Evolutionary conservation across 345 rosid species (phyloP), one percentile per base, ranked within the genome.

Genomic region (Melastoma malabathricum): DNA sequence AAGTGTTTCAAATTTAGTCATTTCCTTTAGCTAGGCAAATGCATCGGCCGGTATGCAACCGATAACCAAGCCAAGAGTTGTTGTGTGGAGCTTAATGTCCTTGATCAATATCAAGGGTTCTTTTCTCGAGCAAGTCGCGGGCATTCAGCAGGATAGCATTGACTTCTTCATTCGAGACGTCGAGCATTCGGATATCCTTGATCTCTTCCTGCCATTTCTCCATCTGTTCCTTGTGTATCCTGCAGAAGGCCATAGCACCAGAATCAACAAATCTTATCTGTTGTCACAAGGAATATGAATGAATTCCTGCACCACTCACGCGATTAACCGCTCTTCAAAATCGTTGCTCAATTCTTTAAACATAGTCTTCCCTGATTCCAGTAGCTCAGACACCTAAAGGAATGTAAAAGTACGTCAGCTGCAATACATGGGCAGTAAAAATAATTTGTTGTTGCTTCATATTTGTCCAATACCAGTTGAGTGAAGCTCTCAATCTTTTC

Each of bases 131-230:
- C 52, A 87, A 58, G 61, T 38, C 66, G 55, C 72, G 81, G 48
- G 88, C 95, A 69, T 79, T 76, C 18, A 69, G 77, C 67, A 87
- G 75, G 55, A 83, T 4, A 1, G 70, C 75, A 69, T 54, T 59
- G 54, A 72, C 69, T 68, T 92, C 88, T 70, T 87, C 89, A 60
- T 87, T 92, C 18, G 87, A 70, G 52, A 72, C 76, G 73, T 92
- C 95, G 44, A 82, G 73, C 69, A 79, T 50, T 52, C 83, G 73
- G 60, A 83, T 51, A 61, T 79, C 95, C 68, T 75, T 81, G 57
- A 84, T 75, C 74, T 87, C 88, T 19, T 82, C 87, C 60, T 81
- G 93, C 95, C 97, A 92, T 68, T 77, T 84, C 64, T 81, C 90
- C 52, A 82, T 71, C 43, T 78, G 76, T 59, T 92, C 95, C 77